Conservation (phyloP, 1,284 basidiomycete genomes). For the Testicularia cyperi region DNA sequence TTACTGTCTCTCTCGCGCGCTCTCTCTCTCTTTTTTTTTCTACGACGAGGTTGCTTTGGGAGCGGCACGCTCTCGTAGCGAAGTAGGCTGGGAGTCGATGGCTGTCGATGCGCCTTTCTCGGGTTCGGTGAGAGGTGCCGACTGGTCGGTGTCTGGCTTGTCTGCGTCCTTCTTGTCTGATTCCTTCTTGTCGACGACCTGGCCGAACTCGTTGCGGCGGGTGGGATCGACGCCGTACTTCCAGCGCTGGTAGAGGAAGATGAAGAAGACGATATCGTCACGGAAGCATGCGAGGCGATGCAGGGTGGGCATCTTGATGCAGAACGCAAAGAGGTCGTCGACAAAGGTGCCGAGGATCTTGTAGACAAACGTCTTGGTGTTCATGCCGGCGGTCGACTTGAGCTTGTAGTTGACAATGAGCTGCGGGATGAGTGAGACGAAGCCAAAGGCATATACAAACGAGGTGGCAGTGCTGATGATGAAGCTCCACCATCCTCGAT, state of each 20-base stretch:
- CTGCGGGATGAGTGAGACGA: conserved; percentile 68
- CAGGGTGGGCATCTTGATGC: conserved; percentile 92
- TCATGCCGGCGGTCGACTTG: conserved; percentile 86
- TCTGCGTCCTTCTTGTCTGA: conserved; percentile 3
- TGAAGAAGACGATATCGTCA: conserved; percentile 60
- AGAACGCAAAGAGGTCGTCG: conserved; percentile 79
- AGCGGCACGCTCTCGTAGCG: no score
- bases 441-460: conserved; percentile 94
- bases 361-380: conserved; percentile 95
- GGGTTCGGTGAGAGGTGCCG: background rate
- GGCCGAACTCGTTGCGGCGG: conserved; percentile 92
- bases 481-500: conserved; percentile 93
- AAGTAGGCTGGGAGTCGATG: no score
- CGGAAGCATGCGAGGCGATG: conserved; percentile 83
- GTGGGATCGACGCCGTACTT: conserved; percentile 93
- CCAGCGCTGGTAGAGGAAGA: conserved; percentile 70
- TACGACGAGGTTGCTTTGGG: no score
- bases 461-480: conserved; percentile 77
- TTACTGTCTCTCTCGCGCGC: no score
- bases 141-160: background rate
- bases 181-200: conserved; percentile 61
- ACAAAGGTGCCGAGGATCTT: conserved; percentile 82
- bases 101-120: no score
- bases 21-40: no score
- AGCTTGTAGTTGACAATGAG: conserved; percentile 74